Evolutionary conservation across 768 basidiomycete genomes (phyloP), one percentile per base, ranked within the genome.

Genomic region (Pulveroboletus sp.): DNA sequence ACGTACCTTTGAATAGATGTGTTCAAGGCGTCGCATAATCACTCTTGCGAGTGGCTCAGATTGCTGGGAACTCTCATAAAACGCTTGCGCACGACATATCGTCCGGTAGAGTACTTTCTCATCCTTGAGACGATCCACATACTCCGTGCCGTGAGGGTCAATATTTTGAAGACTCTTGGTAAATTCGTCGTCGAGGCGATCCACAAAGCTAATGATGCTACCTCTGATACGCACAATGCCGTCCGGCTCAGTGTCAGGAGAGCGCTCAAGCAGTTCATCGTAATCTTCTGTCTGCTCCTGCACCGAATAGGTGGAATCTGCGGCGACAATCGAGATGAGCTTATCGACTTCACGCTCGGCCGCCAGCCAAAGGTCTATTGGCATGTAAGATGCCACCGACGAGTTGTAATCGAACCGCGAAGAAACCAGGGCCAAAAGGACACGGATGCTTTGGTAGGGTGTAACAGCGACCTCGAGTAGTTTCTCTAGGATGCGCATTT

Each of bases 91-190:
- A 43, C 89, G 87, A 68, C 90, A 92, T 56, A 99, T 91, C 27
- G 92, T 93, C 64, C 83, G 81, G 68, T 98, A 99, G 20, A 99
- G 79, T 14, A 85, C 84, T 63, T 93, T 91, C 73, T 98, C 97
- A 64, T 98, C 93, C 71, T 93, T 93, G 49, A 99, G 74, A 41
- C 96, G 81, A 64, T 97, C 96, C 37, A 99, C 88, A 64, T 99
- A 99, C 68, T 99, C 96, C n/a, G 89, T 92, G 2, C 96, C 93
- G 65, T 99, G 96, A 8, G 96, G 95, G 62, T 99, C 96, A 55
- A 96, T 93, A 63, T 97, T 93, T 79, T 98, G 96, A 29, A 99
- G 71, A 61, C 91, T 93, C 63, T 89, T 89, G 37, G 93, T 97
- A 68, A 99, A 99, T 71, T 99, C 96, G 60, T 98, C 96, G 65